These are phyloP conservation scores for Schizophyllum commune DNA, from an alignment of 1,284 basidiomycete species.

Conservation along the genomic window DNA sequence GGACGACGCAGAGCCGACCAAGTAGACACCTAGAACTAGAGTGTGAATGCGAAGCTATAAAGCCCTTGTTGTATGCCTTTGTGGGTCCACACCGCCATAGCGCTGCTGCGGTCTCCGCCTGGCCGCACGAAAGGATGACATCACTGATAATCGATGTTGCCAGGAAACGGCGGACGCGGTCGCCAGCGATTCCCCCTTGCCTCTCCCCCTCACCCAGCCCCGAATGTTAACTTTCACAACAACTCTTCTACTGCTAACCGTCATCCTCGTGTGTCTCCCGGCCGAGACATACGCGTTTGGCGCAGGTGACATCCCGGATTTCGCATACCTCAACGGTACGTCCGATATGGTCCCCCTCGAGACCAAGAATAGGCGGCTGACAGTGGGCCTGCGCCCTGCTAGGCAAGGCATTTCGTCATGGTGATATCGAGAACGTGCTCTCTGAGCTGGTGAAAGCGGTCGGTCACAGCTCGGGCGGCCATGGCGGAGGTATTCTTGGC, in stretches of 20 bases:
- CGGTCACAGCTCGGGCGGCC: conserved; percentile 28
- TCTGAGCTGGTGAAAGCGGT: conserved; percentile 50
- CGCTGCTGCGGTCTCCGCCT: background rate
- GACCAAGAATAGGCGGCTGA: background rate
- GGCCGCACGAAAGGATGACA: background rate
- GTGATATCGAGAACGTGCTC: conserved; percentile 63
- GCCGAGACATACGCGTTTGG: conserved; percentile 44
- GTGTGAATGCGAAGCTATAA: too few relatives aligned
- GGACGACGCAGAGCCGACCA: conserved; percentile 49
- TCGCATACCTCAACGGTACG: conserved; percentile 49
- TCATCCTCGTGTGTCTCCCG: conserved; percentile 40
- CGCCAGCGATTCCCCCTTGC: background rate
- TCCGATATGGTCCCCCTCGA: conserved; percentile 3
- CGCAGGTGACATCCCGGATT: conserved; percentile 56
- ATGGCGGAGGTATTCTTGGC: conserved; percentile 37
- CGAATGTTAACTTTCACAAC: conserved; percentile 19
- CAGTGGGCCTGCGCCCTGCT: background rate
- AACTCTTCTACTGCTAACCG: conserved; percentile 33
- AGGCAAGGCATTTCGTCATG: conserved; percentile 72
- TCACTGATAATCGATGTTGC: conserved; percentile 3
- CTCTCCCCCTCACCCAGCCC: conserved; percentile 7
- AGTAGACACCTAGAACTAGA: background rate
- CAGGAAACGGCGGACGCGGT: background rate
- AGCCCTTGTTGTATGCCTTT: background rate
- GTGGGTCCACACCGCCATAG: background rate